Percentiles rank a stretch among this genome's conserved stretches.
These are phyloP conservation scores for Malassezia furfur DNA, from an alignment of 1,284 basidiomycete species.

Conservation along the genomic window DNA sequence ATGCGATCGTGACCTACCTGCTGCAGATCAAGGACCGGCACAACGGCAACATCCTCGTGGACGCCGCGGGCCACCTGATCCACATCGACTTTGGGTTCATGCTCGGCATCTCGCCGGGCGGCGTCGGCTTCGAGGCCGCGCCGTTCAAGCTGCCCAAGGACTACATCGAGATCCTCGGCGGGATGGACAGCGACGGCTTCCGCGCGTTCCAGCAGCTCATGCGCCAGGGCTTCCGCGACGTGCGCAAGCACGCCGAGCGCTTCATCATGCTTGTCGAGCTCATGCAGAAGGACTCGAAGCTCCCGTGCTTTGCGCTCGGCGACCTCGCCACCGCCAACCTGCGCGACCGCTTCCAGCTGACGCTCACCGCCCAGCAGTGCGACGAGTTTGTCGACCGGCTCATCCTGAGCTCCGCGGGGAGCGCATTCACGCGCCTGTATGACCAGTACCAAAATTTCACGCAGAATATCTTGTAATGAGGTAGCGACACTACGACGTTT, in stretches of 20 bases:
- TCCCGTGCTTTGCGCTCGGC: conserved; percentile 86
- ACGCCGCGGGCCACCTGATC: conserved; percentile 83
- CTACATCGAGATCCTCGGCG: conserved; percentile 92
- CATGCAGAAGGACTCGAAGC: conserved; percentile 78
- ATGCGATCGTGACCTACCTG: conserved; percentile 87
- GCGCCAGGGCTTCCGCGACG: conserved; percentile 83
- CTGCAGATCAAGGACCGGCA: conserved; percentile 98
- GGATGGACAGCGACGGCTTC: conserved; percentile 67
- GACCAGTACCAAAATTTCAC: conserved; percentile 44
- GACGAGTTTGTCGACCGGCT: conserved; percentile 63
- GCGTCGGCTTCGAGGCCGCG: conserved; percentile 95
- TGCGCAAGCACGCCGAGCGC: conserved; percentile 89
- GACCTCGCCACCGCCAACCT: conserved; percentile 76
- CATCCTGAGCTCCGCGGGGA: conserved; percentile 35
- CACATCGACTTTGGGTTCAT: conserved; percentile 99
- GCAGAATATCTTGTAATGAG: conserved; percentile 27
- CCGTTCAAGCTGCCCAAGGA: conserved; percentile 95
- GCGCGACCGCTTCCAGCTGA: conserved; percentile 85
- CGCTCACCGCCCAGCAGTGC: conserved; percentile 72
- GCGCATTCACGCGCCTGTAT: conserved; percentile 45
- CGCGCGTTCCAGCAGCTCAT: conserved; percentile 78
- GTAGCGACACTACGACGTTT: background rate
- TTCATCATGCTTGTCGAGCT: conserved; percentile 91
- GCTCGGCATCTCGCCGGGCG: conserved; percentile 71
- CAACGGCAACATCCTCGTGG: conserved; percentile 95